Base-by-base conservation (phyloP, 225 moss, liverwort and hornwort species). In the Marchantia polymorpha region DNA sequence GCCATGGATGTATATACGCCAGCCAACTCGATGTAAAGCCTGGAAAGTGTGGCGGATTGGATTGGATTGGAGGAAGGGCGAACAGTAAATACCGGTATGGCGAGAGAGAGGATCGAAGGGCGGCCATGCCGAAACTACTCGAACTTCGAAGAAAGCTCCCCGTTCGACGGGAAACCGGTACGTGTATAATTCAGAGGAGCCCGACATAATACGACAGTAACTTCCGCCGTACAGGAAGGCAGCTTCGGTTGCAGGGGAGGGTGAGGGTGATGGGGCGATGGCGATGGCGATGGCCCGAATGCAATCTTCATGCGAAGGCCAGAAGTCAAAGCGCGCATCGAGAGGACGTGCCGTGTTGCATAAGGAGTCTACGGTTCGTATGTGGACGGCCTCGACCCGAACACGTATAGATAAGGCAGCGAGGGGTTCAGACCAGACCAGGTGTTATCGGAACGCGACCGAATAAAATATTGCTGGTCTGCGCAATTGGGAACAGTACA, bases 131-230 rank as follows among this genome's bases (percentile, higher is more conserved):
- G 22, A n/a, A 61, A 61, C 23, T 22, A 22, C 61, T 16, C 9
- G 61, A 61, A 61, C 23, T 22, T 5, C 10, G 61, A 61, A n/a
- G 8, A 61, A 23, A 61, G 61, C 61, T 61, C 61, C 61, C 14
- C 16, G 61, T 22, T 61, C 23, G 61, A 61, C n/a, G 61, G 61
- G 23, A 19, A 23, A 22, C 9, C 17, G 6, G 61, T 61, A 61
- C n/a, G 7, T 22, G 61, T 61, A 61, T 61, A 17, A 61, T 22
- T 23, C 58, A 61, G 22, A n/a, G 23, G 61, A 23, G 8, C 61
- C 61, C 61, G 61, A 61, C 61, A 61, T 61, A 61, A 61, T 61
- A 61, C 61, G 61, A 61, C 61, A 61, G 61, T 61, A 61, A 61
- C 16, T 61, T 23, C 6, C 0, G 23, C 61, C 61, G 61, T 61